Evolutionary conservation across 306 rosid genomes (phyloP).

Genomic region (Ammopiptanthus mongolicus): DNA sequence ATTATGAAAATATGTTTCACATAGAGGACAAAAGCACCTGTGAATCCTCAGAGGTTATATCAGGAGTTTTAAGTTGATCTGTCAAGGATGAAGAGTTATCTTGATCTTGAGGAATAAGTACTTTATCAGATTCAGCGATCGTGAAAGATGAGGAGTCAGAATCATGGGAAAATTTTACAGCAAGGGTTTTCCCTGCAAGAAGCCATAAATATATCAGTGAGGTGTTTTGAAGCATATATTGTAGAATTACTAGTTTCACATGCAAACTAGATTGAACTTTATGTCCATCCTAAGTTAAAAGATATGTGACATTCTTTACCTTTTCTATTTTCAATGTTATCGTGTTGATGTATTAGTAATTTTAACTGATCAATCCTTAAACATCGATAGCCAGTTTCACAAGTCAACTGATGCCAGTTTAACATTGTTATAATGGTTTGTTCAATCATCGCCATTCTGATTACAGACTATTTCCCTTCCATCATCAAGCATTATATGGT

Average conservation of each 20-base stretch:
- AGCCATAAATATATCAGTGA: slow-evolving; percentile 24
- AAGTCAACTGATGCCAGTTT: slow-evolving; percentile 7
- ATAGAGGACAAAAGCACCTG: slow-evolving; percentile 47
- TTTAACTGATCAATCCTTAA: not conserved
- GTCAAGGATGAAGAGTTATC: slow-evolving; percentile 51
- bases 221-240: not conserved
- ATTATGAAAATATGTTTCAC: not conserved
- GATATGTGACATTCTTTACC: not conserved
- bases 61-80: slow-evolving; percentile 50
- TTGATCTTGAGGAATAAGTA: slow-evolving; percentile 60
- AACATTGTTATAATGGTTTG: not conserved
- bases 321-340: slow-evolving; percentile 17
- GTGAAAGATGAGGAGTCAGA: slow-evolving; percentile 60
- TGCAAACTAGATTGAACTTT: slow-evolving; percentile 13
- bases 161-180: slow-evolving; percentile 50
- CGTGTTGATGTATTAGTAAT: not conserved
- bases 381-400: slow-evolving; percentile 3
- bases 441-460: not conserved
- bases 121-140: slow-evolving; percentile 63
- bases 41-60: slow-evolving; percentile 41
- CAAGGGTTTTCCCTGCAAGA: slow-evolving; percentile 62
- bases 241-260: not conserved
- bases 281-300: slow-evolving; percentile 3
- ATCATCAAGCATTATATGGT: not conserved
- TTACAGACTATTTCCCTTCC: slow-evolving; percentile 3